Evolutionary conservation across 331 rosid genomes (phyloP).

Genomic region (Arachis monticola): DNA sequence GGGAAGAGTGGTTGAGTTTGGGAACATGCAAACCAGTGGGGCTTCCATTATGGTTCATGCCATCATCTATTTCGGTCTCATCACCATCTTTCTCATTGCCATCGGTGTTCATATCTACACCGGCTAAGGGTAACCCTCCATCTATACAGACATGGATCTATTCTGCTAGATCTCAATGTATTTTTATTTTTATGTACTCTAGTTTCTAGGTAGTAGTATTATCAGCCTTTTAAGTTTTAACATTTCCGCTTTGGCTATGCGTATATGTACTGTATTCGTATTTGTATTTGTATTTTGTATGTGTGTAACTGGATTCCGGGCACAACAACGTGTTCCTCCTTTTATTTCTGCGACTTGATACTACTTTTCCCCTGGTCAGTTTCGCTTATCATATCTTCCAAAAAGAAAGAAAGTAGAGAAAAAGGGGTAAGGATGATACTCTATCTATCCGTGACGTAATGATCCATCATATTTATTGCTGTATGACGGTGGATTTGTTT

Average conservation of each 20-base stretch:
- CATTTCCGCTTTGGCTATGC: not conserved
- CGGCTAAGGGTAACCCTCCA: constrained; percentile 14
- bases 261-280: not conserved
- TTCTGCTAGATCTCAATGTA: not conserved
- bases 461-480: not conserved
- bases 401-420: not conserved
- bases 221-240: not conserved
- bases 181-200: not conserved
- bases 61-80: constrained; percentile 75
- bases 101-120: constrained; percentile 78
- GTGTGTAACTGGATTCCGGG: not conserved
- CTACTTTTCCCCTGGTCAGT: not conserved
- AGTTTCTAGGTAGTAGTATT: not conserved
- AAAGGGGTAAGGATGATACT: constrained; percentile 29
- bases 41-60: constrained; percentile 78
- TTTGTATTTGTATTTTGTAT: not conserved
- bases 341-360: not conserved
- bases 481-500: constrained; percentile 4
- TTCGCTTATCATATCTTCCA: not conserved
- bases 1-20: constrained; percentile 70
- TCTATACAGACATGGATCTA: not conserved
- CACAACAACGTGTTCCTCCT: not conserved
- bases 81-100: constrained; percentile 76
- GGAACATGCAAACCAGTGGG: constrained; percentile 83
- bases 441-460: not conserved